These are phyloP conservation scores for Stromatinia cepivora DNA, from an alignment of 2,329 filamentous ascomycete genomes.

Conservation along the genomic window DNA sequence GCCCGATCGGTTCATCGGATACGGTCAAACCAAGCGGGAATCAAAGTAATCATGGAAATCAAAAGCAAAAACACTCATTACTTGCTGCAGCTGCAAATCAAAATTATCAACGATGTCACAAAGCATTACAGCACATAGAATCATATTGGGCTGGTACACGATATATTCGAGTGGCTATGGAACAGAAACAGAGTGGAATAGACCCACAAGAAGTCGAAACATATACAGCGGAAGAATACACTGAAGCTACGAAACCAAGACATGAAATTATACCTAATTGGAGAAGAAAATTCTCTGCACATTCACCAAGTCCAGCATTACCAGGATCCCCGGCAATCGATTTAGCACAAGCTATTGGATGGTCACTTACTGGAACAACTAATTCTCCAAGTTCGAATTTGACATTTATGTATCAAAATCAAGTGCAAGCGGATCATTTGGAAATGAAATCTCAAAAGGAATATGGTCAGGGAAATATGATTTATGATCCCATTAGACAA, in stretches of 20 bases:
- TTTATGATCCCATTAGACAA: conserved; percentile 60
- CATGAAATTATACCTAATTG: conserved; percentile 44
- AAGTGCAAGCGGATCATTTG: conserved; percentile 28
- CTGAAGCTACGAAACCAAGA: conserved; percentile 62
- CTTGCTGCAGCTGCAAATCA: conserved; percentile 80
- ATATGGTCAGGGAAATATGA: conserved; percentile 55
- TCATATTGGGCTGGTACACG: conserved; percentile 83
- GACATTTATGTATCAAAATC: conserved; percentile 66
- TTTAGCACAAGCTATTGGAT: conserved; percentile 65
- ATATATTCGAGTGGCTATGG: conserved; percentile 82
- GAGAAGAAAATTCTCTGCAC: conserved; percentile 36
- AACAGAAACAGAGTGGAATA: conserved; percentile 85
- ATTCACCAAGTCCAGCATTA: conserved; percentile 39
- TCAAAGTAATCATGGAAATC: conserved; percentile 37
- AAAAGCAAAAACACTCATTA: conserved; percentile 63
- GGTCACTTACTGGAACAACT: conserved; percentile 84
- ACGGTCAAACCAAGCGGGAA: conserved; percentile 24
- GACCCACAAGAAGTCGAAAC: conserved; percentile 60
- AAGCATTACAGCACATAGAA: conserved; percentile 77
- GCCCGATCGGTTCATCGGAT: conserved; percentile 10
- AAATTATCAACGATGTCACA: conserved; percentile 85
- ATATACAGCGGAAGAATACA: conserved; percentile 69
- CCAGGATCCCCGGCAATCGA: conserved; percentile 48
- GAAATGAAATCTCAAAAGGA: conserved; percentile 43
- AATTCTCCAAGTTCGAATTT: conserved; percentile 83